Percentiles rank a stretch among this genome's conserved stretches.
phyloP scores from a whole-genome alignment of 176 grass and related monocot species.

The Cocos nucifera region DNA sequence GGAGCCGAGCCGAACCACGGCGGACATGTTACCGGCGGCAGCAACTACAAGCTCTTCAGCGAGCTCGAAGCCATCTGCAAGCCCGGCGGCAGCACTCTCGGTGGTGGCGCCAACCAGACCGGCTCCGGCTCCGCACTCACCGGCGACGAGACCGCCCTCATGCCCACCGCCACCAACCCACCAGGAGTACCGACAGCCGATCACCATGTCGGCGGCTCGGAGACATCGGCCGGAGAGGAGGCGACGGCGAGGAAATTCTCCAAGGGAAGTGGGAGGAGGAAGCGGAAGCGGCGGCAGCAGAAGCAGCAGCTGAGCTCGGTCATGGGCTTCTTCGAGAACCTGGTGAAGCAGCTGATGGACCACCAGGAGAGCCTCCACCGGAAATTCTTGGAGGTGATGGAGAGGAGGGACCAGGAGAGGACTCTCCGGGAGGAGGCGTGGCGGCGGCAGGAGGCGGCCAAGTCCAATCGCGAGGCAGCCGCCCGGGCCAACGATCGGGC shows the following conservation, averaged over 20 bases:
- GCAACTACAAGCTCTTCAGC: slow-evolving; percentile 97
- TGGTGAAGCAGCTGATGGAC: slow-evolving; percentile 83
- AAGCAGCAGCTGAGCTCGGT: slow-evolving; percentile 66
- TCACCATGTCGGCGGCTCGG: slow-evolving; percentile 26
- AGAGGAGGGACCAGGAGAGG: slow-evolving; percentile 70
- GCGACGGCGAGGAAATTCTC: slow-evolving; percentile 30
- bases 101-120: slow-evolving; percentile 35
- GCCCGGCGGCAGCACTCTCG: slow-evolving; percentile 40
- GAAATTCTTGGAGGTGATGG: slow-evolving; percentile 82
- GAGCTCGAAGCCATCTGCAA: slow-evolving; percentile 97
- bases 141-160: slow-evolving; percentile 57
- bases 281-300: slow-evolving; percentile 48
- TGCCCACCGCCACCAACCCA: slow-evolving; percentile 32
- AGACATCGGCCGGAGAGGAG: slow-evolving; percentile 76
- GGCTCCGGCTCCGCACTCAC: slow-evolving; percentile 88
- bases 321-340: slow-evolving; percentile 75
- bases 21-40: not conserved
- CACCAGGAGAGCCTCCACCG: slow-evolving; percentile 94
- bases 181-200: slow-evolving; percentile 2
- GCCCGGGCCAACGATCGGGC: slow-evolving; percentile 54
- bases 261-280: slow-evolving; percentile 29
- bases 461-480: slow-evolving; percentile 51
- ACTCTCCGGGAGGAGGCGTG: slow-evolving; percentile 67
- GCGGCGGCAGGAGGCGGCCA: slow-evolving; percentile 71
- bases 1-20: slow-evolving; percentile 3